Evolutionary conservation across 352 stramenopile genomes (phyloP).

Genomic region (Globisporangium sylvaticum): DNA sequence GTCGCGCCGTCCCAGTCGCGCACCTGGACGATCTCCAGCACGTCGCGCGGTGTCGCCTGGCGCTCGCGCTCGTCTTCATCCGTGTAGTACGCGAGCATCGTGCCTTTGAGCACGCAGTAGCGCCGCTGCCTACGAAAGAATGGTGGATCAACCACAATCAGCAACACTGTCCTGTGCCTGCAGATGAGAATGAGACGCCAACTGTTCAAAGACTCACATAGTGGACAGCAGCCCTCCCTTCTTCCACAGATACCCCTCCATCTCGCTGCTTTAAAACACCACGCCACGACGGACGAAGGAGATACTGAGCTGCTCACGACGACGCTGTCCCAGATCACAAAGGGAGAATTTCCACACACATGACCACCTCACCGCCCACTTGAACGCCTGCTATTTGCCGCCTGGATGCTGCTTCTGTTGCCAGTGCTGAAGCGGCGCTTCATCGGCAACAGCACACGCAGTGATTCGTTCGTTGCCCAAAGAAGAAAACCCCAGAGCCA

Average conservation of each 20-base stretch:
- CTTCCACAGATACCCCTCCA: slow-evolving; percentile 49
- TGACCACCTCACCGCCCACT: background rate
- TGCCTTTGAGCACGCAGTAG: slow-evolving; percentile 75
- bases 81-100: slow-evolving; percentile 66
- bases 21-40: slow-evolving; percentile 58
- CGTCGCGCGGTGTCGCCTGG: slow-evolving; percentile 39
- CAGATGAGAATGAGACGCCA: background rate
- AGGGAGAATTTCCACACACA: background rate
- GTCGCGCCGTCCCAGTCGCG: slow-evolving; percentile 28
- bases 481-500: background rate
- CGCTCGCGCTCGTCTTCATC: slow-evolving; percentile 47
- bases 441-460: too few species aligned
- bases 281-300: background rate
- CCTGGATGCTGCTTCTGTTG: background rate
- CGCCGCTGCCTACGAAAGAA: slow-evolving; percentile 42
- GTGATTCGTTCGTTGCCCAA: background rate
- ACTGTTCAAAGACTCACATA: slow-evolving; percentile 30
- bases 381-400: background rate
- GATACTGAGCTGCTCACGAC: background rate
- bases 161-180: background rate
- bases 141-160: background rate
- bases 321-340: background rate
- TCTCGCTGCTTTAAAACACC: slow-evolving; percentile 1
- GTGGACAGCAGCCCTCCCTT: slow-evolving; percentile 40
- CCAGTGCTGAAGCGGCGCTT: background rate